Conservation (phyloP, 352 stramenopile genomes). For the Phytophthora chlamydospora region DNA sequence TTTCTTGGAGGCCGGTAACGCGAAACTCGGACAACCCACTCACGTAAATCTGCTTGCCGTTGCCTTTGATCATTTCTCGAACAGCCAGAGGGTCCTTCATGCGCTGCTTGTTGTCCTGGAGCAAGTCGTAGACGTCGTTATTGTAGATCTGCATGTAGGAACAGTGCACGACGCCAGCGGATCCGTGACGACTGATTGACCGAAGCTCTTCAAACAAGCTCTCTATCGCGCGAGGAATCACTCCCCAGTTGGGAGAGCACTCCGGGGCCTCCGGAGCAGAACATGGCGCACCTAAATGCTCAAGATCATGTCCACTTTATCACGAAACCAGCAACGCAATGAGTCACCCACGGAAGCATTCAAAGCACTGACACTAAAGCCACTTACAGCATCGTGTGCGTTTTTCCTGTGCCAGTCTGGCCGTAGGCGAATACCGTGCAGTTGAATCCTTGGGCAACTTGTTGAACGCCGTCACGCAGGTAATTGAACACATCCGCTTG, state of each 20-base stretch:
- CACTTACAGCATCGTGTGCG: conserved; percentile 87
- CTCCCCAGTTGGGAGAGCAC: conserved; percentile 47
- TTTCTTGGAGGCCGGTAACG: conserved; percentile 80
- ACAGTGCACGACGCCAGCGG: conserved; percentile 77
- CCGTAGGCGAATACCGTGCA: conserved; percentile 93
- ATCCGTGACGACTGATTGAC: conserved; percentile 54
- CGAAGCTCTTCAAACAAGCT: conserved; percentile 82
- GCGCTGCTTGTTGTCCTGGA: conserved; percentile 64
- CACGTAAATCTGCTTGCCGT: conserved; percentile 88
- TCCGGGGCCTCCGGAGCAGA: conserved; percentile 4
- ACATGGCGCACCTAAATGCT: conserved; percentile 37
- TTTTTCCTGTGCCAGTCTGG: conserved; percentile 92
- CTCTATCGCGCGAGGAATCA: conserved; percentile 88
- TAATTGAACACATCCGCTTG: conserved; percentile 85
- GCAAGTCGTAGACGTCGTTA: conserved; percentile 80
- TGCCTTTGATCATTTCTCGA: conserved; percentile 78
- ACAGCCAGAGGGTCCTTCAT: conserved; percentile 61
- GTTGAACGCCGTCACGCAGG: conserved; percentile 67
- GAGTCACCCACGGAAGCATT: conserved; percentile 2
- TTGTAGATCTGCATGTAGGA: conserved; percentile 95
- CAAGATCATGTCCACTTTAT: conserved; percentile 59
- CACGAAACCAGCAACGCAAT: conserved; percentile 1
- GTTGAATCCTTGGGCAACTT: conserved; percentile 89
- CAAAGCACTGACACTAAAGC: background rate
- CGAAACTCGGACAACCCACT: conserved; percentile 91